Evolutionary conservation across 169 alveolate species (phyloP).

Genomic region (Plasmodium inui): DNA sequence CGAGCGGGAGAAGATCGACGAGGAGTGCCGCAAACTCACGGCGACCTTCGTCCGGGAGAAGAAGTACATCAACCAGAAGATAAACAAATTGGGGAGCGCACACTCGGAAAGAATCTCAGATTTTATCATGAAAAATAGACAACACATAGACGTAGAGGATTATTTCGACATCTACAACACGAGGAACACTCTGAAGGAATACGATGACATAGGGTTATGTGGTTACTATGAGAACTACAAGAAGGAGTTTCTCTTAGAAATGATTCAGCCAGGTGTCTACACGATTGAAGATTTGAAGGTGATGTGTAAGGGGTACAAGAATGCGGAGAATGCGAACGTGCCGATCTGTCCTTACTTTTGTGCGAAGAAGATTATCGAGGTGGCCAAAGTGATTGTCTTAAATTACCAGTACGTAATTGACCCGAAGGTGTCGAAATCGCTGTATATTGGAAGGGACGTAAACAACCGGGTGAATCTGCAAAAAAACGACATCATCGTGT

Average conservation of each 20-base stretch:
- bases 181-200: conserved; percentile 74
- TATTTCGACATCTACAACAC: conserved; percentile 75
- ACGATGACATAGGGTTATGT: conserved; percentile 84
- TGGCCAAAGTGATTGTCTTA: conserved; percentile 95
- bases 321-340: conserved; percentile 77
- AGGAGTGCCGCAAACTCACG: conserved; percentile 55
- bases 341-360: conserved; percentile 96
- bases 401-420: conserved; percentile 96
- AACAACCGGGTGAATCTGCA: conserved; percentile 28
- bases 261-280: conserved; percentile 91
- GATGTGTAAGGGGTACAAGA: conserved; percentile 85
- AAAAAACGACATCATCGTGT: conserved; percentile 88
- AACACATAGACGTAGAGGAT: conserved; percentile 62
- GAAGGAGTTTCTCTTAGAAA: conserved; percentile 82
- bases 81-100: conserved; percentile 18
- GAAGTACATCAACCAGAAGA: conserved; percentile 30
- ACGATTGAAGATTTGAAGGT: conserved; percentile 95
- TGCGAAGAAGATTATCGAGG: conserved; percentile 93
- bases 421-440: conserved; percentile 94
- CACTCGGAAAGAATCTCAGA: conserved; percentile 70
- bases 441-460: conserved; percentile 36
- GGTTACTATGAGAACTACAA: conserved; percentile 90
- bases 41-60: conserved; percentile 69
- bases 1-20: conserved; percentile 54
- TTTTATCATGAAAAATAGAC: conserved; percentile 72